Evolutionary conservation across 352 stramenopile genomes (phyloP).

Genomic region (Achlya hypogyna): DNA sequence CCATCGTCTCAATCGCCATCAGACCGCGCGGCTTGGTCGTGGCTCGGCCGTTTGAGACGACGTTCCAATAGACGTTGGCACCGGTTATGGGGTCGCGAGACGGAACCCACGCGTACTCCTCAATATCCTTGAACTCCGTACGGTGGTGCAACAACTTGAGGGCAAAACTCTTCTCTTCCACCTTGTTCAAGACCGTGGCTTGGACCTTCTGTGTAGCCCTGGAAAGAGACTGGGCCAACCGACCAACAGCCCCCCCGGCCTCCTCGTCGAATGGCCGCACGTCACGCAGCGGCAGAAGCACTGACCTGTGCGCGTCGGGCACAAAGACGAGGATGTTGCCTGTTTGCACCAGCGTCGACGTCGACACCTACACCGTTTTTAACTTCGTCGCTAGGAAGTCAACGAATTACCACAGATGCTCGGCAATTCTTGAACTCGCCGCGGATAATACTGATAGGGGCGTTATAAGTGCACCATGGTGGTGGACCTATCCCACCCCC

Average conservation of each 20-base stretch:
- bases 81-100: not conserved
- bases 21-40: not conserved
- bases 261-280: not conserved
- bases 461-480: constrained; percentile 12
- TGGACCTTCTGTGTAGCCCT: constrained; percentile 12
- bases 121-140: constrained; percentile 17
- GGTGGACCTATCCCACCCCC: not conserved
- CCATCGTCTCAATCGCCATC: constrained; percentile 12
- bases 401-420: not conserved
- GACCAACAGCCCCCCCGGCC: not conserved
- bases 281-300: not conserved
- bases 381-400: too few species aligned
- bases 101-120: constrained; percentile 17
- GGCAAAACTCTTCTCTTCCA: constrained; percentile 1
- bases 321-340: constrained; percentile 10
- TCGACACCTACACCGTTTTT: constrained; percentile 16
- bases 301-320: constrained; percentile 12
- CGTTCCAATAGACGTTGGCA: constrained; percentile 5
- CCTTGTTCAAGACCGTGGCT: not conserved
- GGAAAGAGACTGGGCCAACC: not conserved
- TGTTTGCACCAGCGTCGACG: not conserved
- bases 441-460: not conserved
- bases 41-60: constrained; percentile 6
- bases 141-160: constrained; percentile 18
- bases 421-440: constrained; percentile 13